Conservation (phyloP, 208 protist genomes). For the Acanthamoeba royreba region DNA sequence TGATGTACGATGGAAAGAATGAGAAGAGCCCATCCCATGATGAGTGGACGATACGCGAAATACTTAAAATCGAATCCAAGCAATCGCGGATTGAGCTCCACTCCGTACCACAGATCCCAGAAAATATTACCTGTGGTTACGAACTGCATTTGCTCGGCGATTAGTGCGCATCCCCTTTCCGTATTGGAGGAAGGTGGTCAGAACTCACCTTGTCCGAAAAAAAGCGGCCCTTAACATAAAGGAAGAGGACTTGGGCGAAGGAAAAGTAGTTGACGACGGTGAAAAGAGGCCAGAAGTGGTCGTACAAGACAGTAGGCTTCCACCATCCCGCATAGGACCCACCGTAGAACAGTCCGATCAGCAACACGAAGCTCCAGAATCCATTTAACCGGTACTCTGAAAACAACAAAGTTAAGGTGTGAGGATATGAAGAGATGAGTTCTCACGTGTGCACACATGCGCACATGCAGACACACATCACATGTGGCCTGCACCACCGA, state of each 20-base stretch:
- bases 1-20: background rate
- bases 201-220: background rate
- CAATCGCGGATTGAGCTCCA: background rate
- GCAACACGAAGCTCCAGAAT: constrained; percentile 12
- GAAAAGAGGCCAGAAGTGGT: constrained; percentile 1
- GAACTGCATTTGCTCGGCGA: background rate
- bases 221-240: background rate
- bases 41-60: background rate
- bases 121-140: background rate
- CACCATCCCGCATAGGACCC: background rate
- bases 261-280: background rate
- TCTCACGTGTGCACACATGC: background rate
- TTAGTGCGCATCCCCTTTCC: background rate
- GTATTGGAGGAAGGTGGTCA: background rate
- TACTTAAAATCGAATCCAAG: constrained; percentile 11
- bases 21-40: constrained; percentile 25
- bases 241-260: constrained; percentile 8
- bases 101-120: background rate
- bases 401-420: background rate
- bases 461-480: background rate
- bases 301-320: background rate
- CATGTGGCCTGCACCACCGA: no score
- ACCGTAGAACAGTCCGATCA: background rate
- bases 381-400: background rate
- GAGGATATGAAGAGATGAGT: no score